These are phyloP conservation scores for Rhizoclosmatium globosum DNA, from an alignment of 192 early-diverging fungal species.

Conservation along the genomic window DNA sequence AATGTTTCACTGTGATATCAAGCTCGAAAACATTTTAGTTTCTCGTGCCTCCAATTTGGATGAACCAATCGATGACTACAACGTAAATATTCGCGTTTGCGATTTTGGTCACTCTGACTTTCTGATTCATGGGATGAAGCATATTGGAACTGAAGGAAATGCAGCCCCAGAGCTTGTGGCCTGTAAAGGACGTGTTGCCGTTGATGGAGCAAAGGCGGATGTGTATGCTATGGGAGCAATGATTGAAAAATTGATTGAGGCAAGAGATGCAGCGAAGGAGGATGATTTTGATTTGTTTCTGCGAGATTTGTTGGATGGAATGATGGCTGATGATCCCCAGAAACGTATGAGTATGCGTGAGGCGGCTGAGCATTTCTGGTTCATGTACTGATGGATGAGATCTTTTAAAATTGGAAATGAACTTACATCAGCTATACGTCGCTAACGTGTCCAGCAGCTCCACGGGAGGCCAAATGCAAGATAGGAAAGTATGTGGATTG, in stretches of 20 bases:
- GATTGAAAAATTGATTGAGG: not conserved
- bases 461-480: too few relatives aligned
- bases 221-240: slow-evolving; percentile 16
- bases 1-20: slow-evolving; percentile 20
- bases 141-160: slow-evolving; percentile 17
- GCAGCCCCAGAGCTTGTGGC: slow-evolving; percentile 9
- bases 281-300: not conserved
- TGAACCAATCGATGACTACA: not conserved
- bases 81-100: slow-evolving; percentile 4
- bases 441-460: too few relatives aligned
- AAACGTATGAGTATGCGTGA: not conserved
- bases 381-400: not conserved
- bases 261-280: not conserved
- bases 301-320: not conserved
- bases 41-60: not conserved
- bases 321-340: slow-evolving; percentile 4
- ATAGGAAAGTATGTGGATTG: too few relatives aligned
- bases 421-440: too few relatives aligned
- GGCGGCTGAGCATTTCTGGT: not conserved
- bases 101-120: slow-evolving; percentile 21
- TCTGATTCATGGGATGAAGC: not conserved
- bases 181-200: not conserved
- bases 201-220: slow-evolving; percentile 25
- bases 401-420: too few relatives aligned
- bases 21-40: slow-evolving; percentile 13